Conservation (phyloP, 768 basidiomycete species). For the Rhodosporidiobolus sp. region DNA sequence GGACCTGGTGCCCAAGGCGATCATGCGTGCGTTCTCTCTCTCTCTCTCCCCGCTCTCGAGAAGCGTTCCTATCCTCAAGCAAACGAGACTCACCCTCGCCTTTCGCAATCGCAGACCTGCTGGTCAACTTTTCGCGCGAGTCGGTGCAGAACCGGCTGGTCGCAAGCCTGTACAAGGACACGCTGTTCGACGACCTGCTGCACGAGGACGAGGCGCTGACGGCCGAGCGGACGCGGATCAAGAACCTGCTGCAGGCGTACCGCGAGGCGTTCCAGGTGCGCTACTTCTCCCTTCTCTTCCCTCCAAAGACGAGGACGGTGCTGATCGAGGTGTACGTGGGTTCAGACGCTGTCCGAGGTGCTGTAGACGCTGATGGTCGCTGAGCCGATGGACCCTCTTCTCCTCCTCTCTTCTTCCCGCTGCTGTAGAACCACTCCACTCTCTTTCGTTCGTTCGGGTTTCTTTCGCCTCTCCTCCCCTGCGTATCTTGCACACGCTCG, state of each 20-base stretch:
- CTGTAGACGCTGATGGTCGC: conserved; percentile 8
- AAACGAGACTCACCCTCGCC: conserved; percentile 10
- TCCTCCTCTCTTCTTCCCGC: neutral
- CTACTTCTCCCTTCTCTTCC: neutral
- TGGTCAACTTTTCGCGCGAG: conserved; percentile 94
- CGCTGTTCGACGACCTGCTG: conserved; percentile 81
- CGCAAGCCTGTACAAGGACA: conserved; percentile 89
- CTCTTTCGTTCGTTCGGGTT: no score
- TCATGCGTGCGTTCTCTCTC: conserved; percentile 68
- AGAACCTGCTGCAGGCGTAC: conserved; percentile 91
- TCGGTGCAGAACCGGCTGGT: conserved; percentile 95
- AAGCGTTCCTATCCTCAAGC: no score
- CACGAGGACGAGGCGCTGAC: conserved; percentile 95
- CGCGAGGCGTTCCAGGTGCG: conserved; percentile 56
- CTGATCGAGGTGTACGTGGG: no score
- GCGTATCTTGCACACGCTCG: no score
- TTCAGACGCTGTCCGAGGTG: conserved; percentile 36
- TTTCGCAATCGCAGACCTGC: conserved; percentile 53
- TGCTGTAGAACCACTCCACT: neutral
- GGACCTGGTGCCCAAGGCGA: conserved; percentile 93
- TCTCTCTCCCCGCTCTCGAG: neutral
- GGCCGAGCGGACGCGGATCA: conserved; percentile 86
- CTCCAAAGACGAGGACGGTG: no score
- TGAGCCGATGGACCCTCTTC: neutral
- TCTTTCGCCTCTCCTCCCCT: no score